Evolutionary conservation across 805 yeast genomes (phyloP).

Genomic region (Wickerhamiella nectarea): DNA sequence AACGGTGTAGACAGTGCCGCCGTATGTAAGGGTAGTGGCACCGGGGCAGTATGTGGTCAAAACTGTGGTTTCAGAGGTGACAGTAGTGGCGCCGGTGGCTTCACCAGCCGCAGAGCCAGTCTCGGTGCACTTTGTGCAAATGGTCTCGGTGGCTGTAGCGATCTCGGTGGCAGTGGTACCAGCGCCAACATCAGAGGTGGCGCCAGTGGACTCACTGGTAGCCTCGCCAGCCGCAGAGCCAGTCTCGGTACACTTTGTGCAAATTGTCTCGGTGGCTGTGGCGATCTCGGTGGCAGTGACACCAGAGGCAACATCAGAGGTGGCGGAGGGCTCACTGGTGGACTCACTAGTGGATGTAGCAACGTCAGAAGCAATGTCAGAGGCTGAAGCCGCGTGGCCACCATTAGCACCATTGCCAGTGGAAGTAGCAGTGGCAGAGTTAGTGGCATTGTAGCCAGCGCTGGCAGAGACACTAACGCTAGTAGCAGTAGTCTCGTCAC

Average conservation of each 20-base stretch:
- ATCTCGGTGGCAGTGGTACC: conserved; percentile 46
- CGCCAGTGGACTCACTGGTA: background rate
- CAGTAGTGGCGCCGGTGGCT: background rate
- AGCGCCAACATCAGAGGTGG: conserved; percentile 35
- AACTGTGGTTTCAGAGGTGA: conserved; percentile 4
- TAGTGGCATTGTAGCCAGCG: background rate
- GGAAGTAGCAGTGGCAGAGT: background rate
- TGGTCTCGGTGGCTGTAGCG: conserved; percentile 18
- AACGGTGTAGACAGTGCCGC: conserved; percentile 58
- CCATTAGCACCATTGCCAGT: too few species aligned
- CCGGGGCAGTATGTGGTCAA: conserved; percentile 40
- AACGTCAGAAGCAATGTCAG: background rate
- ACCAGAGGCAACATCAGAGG: conserved; percentile 32
- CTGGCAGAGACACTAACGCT: background rate
- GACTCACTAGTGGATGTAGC: conserved; percentile 15
- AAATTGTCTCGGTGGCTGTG: conserved; percentile 17
- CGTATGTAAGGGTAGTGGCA: conserved; percentile 51
- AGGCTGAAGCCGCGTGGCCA: too few species aligned
- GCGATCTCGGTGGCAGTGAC: conserved; percentile 15
- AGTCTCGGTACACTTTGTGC: conserved; percentile 12
- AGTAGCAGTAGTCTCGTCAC: background rate
- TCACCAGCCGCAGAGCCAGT: conserved; percentile 5
- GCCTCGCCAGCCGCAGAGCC: conserved; percentile 4
- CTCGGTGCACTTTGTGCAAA: conserved; percentile 12
- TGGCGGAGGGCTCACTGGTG: conserved; percentile 20